A percentile compares a stretch with the other conserved stretches of the same genome.
Conservation (phyloP, 495 filamentous ascomycete species). For the Penicillium daleae region DNA sequence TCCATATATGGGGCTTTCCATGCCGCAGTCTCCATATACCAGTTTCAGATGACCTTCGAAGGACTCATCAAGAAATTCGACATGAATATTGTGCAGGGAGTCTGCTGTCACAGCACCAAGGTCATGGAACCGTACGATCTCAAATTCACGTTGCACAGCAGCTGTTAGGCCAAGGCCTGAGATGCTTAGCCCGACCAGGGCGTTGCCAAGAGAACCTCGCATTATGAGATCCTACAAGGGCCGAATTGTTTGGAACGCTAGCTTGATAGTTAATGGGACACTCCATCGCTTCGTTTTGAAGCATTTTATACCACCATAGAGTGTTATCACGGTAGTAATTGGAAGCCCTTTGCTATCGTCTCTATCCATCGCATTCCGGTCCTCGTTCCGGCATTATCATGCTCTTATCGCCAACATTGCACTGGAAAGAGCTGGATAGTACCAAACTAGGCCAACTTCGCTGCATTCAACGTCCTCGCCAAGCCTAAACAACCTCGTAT, state of each 20-base stretch:
- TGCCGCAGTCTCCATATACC: conserved; percentile 38
- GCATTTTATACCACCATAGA: neutral
- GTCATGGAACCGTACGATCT: conserved; percentile 20
- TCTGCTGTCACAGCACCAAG: conserved; percentile 28
- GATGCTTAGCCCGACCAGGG: conserved; percentile 17
- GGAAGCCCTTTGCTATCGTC: neutral
- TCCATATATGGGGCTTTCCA: conserved; percentile 15
- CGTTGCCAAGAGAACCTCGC: conserved; percentile 12
- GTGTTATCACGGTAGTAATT: neutral
- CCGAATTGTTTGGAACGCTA: neutral
- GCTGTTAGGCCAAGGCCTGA: conserved; percentile 18
- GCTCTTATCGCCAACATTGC: neutral
- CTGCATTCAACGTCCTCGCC: neutral
- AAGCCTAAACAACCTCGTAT: neutral
- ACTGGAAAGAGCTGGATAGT: neutral
- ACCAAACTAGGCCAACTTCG: neutral
- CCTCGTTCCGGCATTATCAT: neutral
- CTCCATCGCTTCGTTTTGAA: neutral
- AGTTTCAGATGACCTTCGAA: conserved; percentile 36
- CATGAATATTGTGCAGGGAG: conserved; percentile 39
- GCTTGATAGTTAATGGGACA: neutral
- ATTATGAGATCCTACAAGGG: conserved; percentile 5
- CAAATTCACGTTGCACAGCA: conserved; percentile 18
- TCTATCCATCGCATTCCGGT: neutral
- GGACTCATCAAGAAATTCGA: conserved; percentile 30